A percentile compares a stretch with the other conserved stretches of the same genome.
These are phyloP conservation scores for Avena insularis DNA, from an alignment of 176 grass and related monocot genomes.

Conservation along the genomic window DNA sequence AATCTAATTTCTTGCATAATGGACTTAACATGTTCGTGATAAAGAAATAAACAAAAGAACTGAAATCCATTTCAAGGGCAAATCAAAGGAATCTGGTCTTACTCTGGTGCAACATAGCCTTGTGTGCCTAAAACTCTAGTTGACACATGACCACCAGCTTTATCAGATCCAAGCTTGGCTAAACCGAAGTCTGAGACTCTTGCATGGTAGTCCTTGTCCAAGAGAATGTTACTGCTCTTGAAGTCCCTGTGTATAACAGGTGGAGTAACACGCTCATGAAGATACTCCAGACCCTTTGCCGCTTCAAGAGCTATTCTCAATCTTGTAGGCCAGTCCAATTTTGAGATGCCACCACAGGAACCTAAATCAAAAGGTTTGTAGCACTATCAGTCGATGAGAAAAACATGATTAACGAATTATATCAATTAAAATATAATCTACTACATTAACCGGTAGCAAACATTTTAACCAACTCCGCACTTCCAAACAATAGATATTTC, in stretches of 20 bases:
- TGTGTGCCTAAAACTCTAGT: slow-evolving; percentile 93
- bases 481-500: slow-evolving; percentile 12
- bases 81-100: slow-evolving; percentile 40
- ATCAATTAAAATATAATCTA: neutral
- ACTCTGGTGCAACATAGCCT: slow-evolving; percentile 99
- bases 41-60: slow-evolving; percentile 18
- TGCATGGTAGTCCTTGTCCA: slow-evolving; percentile 88
- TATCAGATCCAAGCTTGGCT: slow-evolving; percentile 96
- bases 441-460: slow-evolving; percentile 8
- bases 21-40: slow-evolving; percentile 4
- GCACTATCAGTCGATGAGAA: slow-evolving; percentile 17
- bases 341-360: slow-evolving; percentile 77
- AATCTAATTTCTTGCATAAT: slow-evolving; percentile 1
- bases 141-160: slow-evolving; percentile 94
- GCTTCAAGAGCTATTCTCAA: slow-evolving; percentile 97
- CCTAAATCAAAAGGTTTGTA: slow-evolving; percentile 45
- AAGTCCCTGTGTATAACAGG: slow-evolving; percentile 97
- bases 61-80: neutral
- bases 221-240: slow-evolving; percentile 99
- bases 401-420: neutral
- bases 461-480: neutral
- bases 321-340: slow-evolving; percentile 89
- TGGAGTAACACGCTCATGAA: slow-evolving; percentile 85
- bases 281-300: slow-evolving; percentile 95
- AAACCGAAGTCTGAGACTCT: slow-evolving; percentile 97